A percentile compares a stretch with the other conserved stretches of the same genome.
phyloP scores from a whole-genome alignment of 2,329 filamentous ascomycete species.

The Fusarium sarcochroum region DNA sequence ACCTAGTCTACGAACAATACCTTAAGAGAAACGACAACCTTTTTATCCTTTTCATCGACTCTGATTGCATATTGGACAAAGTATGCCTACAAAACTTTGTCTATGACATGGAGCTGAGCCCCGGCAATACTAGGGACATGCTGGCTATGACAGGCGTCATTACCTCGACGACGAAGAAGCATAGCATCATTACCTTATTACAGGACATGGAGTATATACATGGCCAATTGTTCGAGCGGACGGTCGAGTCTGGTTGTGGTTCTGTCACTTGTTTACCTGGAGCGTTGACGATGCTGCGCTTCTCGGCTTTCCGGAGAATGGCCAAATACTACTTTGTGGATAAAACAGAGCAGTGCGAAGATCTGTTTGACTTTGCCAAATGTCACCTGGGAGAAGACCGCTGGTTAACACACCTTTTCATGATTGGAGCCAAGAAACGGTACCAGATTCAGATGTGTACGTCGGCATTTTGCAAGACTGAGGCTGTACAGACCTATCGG shows the following conservation, averaged over 20 bases:
- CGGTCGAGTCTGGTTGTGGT: conserved; percentile 94
- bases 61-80: conserved; percentile 92
- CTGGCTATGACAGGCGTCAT: conserved; percentile 98
- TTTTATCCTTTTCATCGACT: conserved; percentile 97
- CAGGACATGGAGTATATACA: conserved; percentile 99
- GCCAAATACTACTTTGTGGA: conserved; percentile 99
- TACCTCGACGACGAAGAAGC: conserved; percentile 90
- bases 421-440: conserved; percentile 93
- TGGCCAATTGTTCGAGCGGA: conserved; percentile 94
- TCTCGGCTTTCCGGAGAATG: conserved; percentile 96
- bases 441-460: conserved; percentile 99
- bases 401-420: conserved; percentile 98
- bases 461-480: conserved; percentile 97
- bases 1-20: conserved; percentile 91
- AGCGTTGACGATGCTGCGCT: conserved; percentile 94
- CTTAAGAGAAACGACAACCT: conserved; percentile 89
- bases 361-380: conserved; percentile 97
- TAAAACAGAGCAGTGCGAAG: conserved; percentile 94
- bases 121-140: conserved; percentile 92
- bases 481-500: conserved; percentile 89
- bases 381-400: conserved; percentile 95
- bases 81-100: conserved; percentile 97
- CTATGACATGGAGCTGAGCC: conserved; percentile 98
- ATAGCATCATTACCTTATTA: conserved; percentile 89
- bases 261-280: conserved; percentile 95